Conservation (phyloP, 2,329 filamentous ascomycete genomes). For the Fusarium ramigenum region DNA sequence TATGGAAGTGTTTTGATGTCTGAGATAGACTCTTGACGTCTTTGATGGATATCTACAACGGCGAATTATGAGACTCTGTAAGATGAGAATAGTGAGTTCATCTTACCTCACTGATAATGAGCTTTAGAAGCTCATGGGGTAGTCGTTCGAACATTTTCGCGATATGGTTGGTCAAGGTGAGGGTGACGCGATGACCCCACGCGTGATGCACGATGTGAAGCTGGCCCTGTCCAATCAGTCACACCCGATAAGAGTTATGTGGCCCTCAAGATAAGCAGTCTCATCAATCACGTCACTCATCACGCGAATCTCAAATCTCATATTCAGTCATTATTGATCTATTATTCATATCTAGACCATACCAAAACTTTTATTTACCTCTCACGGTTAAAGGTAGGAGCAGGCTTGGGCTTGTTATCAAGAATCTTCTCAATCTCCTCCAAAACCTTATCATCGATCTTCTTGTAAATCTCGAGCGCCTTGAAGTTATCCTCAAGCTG, state of each 20-base stretch:
- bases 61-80: neutral
- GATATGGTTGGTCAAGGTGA: neutral
- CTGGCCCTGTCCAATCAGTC: neutral
- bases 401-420: constrained; percentile 32
- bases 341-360: neutral
- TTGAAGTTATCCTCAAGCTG: constrained; percentile 42
- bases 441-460: constrained; percentile 32
- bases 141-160: neutral
- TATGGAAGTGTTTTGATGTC: neutral
- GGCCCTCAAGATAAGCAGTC: neutral
- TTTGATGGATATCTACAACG: neutral
- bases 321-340: neutral
- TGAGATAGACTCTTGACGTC: neutral
- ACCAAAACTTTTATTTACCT: constrained; percentile 12
- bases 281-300: neutral
- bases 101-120: neutral
- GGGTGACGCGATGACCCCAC: neutral
- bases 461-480: constrained; percentile 33
- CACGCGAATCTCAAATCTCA: neutral
- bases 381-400: constrained; percentile 29
- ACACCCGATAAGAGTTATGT: neutral
- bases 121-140: neutral
- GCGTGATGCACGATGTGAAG: neutral
- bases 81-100: neutral
- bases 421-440: constrained; percentile 40